Base-by-base conservation (phyloP, 192 early-diverging fungal genomes). In the Backusella westeae region DNA sequence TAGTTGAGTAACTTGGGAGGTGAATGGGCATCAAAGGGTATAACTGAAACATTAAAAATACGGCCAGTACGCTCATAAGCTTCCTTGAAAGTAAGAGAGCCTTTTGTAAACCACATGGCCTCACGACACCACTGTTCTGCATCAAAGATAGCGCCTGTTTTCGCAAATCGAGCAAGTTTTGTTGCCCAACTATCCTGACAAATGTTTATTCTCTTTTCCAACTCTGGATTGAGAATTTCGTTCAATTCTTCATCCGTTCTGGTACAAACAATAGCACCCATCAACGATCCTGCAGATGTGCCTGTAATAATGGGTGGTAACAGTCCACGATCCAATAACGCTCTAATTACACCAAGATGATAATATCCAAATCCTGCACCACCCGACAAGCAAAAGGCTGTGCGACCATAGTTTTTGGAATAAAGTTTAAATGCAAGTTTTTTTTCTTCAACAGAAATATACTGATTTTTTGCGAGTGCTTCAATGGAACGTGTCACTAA, bases 1-100 rank as follows among this genome's bases (percentile, higher is more conserved):
- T 97, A 96, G 77, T 97, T 99, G 17, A 97, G 83, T 41, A 96
- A 77, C 82, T 96, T 94, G 21, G 91, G 89, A 63, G 92, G 90
- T 19, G 92, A 89, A 75, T 91, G 89, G 4, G 89, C 84, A 74
- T 94, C 93, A 67, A 87, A 89, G 0, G 93, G 88, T 23, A 93
- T 89, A 26, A 95, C 93, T 7, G 94, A 89, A 52, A 97, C 92
- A 83, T 94, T 96, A 34, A 97, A 89, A 14, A 96, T 87, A 66
- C 93, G 86, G 10, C 97, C 97, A 0, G 97, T 97, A 66, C 91
- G 80, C 71, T 90, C 88, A 82, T 95, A 96, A 0, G 97, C 97
- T 83, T 99, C 97, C 53, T 87, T 75, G 75, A 99, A 99, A 1
- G 97, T 99, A 78, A 95, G 77, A 21, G 91, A 90, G 9, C 95